These are phyloP conservation scores for Setomelanomma holmii DNA, from an alignment of 2,329 filamentous ascomycete species.

Conservation along the genomic window DNA sequence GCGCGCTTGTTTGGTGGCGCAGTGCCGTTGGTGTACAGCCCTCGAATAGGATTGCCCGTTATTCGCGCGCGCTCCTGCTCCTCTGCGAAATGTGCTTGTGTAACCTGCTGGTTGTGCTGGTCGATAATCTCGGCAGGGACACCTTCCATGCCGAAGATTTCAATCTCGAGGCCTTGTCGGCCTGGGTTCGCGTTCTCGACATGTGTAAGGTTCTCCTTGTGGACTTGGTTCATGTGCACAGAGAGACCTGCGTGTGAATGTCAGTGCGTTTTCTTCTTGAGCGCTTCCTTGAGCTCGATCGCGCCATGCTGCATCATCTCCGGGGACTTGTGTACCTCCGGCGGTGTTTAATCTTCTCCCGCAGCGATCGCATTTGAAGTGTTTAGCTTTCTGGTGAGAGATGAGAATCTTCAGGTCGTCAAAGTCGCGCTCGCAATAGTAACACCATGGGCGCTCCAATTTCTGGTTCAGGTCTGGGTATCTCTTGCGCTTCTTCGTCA, in stretches of 20 bases:
- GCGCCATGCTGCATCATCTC: background rate
- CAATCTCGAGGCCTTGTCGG: conserved; percentile 83
- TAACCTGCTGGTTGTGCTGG: conserved; percentile 85
- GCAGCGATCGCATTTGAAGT: conserved; percentile 96
- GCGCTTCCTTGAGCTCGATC: conserved; percentile 2
- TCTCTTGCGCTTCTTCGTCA: conserved; percentile 82
- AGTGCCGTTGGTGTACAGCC: conserved; percentile 48
- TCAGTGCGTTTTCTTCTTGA: conserved; percentile 9
- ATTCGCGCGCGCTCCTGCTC: conserved; percentile 81
- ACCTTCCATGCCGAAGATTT: conserved; percentile 99
- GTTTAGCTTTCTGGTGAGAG: conserved; percentile 98
- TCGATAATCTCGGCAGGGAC: conserved; percentile 85
- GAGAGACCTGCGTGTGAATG: conserved; percentile 71
- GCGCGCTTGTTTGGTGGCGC: conserved; percentile 63
- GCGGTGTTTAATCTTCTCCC: conserved; percentile 89
- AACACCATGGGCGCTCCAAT: conserved; percentile 90
- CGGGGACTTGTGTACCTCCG: conserved; percentile 69
- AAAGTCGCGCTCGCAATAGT: conserved; percentile 99
- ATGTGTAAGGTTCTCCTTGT: conserved; percentile 86
- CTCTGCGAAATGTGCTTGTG: conserved; percentile 82
- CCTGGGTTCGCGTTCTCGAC: conserved; percentile 94
- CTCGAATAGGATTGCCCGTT: conserved; percentile 81
- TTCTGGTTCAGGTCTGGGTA: conserved; percentile 89
- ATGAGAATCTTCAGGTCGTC: conserved; percentile 97
- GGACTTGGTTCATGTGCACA: conserved; percentile 97